Conservation (phyloP, 345 rosid genomes). For the Erodium maritimum region DNA sequence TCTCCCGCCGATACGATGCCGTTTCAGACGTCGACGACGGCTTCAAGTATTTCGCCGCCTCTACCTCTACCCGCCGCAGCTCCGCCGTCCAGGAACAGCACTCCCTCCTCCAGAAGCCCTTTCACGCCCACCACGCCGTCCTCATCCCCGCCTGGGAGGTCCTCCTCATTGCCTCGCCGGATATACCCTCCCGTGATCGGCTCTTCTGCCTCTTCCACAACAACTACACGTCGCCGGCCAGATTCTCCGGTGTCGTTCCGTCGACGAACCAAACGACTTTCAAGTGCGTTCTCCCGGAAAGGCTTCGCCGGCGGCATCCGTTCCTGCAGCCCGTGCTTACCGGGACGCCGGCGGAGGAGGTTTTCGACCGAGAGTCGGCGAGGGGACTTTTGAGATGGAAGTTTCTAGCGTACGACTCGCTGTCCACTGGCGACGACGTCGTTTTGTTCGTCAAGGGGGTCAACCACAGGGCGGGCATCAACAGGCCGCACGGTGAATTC, state of each 20-base stretch:
- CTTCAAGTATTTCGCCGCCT: background rate
- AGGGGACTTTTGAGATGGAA: slow-evolving; percentile 37
- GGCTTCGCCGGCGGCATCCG: slow-evolving; percentile 34
- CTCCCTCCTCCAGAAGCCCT: too few species aligned
- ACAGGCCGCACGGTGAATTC: slow-evolving; percentile 29
- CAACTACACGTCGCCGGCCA: slow-evolving; percentile 38
- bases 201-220: slow-evolving; percentile 49
- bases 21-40: background rate
- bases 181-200: background rate
- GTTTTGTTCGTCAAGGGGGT: slow-evolving; percentile 69
- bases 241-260: slow-evolving; percentile 33
- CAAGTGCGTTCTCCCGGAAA: slow-evolving; percentile 43
- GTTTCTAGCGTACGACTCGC: slow-evolving; percentile 53
- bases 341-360: slow-evolving; percentile 8
- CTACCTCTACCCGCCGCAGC: too few species aligned
- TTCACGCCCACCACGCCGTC: slow-evolving; percentile 18
- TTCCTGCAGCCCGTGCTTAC: slow-evolving; percentile 42
- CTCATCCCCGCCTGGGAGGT: slow-evolving; percentile 75
- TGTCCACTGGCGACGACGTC: slow-evolving; percentile 60
- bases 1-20: slow-evolving; percentile 18
- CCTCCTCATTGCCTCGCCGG: slow-evolving; percentile 33
- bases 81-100: slow-evolving; percentile 4
- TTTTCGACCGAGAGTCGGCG: slow-evolving; percentile 8
- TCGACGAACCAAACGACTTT: slow-evolving; percentile 40
- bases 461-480: slow-evolving; percentile 44